phyloP scores from a whole-genome alignment of 495 filamentous ascomycete species.

The Astrothelium macrocarpum region DNA sequence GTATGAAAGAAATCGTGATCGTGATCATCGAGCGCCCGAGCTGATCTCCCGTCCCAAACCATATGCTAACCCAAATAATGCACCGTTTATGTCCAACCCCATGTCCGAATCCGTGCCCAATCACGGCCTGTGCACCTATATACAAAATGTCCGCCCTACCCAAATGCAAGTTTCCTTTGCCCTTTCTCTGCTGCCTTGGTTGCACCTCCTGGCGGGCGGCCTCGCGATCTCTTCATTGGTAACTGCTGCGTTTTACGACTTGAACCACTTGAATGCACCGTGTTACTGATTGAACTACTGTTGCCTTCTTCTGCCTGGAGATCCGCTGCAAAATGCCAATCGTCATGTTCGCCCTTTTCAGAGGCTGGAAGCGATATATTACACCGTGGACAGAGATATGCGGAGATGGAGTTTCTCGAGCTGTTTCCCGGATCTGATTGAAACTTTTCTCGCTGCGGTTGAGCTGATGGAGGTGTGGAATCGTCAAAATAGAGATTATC shows the following conservation, averaged over 20 bases:
- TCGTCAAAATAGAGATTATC: conserved; percentile 1
- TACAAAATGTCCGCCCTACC: conserved; percentile 9
- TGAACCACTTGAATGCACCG: not conserved
- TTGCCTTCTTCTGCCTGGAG: conserved; percentile 48
- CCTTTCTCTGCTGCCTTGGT: conserved; percentile 23
- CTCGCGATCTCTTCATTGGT: conserved; percentile 16
- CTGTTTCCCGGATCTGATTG: not conserved
- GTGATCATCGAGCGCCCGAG: not conserved
- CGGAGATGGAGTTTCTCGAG: conserved; percentile 34
- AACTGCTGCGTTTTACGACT: conserved; percentile 10
- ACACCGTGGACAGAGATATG: conserved; percentile 60
- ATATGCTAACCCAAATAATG: too few species aligned
- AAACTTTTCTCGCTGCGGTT: conserved; percentile 6
- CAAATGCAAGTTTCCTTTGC: conserved; percentile 32
- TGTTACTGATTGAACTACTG: conserved; percentile 22
- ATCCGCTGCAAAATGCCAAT: conserved; percentile 93
- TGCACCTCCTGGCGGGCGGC: conserved; percentile 16
- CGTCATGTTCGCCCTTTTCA: conserved; percentile 67
- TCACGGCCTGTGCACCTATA: too few species aligned
- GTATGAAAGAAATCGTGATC: not conserved
- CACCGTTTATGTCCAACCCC: not conserved
- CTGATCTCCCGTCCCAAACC: too few species aligned
- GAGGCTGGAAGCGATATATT: conserved; percentile 43
- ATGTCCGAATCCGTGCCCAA: not conserved
- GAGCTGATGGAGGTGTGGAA: conserved; percentile 19